These are phyloP conservation scores for Candida boleticola DNA, from an alignment of 805 yeast species.

Conservation along the genomic window DNA sequence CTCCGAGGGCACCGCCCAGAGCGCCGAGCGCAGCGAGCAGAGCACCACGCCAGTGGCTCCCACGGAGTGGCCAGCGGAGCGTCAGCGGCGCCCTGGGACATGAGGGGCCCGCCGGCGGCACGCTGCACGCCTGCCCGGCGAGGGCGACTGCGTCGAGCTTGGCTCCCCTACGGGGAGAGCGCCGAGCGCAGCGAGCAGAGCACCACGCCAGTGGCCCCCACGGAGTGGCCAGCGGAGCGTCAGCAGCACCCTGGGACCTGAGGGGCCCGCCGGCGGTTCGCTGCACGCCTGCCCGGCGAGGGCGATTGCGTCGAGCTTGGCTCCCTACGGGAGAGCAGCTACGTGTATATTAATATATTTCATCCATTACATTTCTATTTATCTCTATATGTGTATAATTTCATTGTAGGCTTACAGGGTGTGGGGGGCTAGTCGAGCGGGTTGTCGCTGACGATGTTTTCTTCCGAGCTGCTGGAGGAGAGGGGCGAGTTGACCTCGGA, in stretches of 20 bases:
- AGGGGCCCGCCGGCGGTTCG: no score
- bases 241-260: no score
- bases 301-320: no score
- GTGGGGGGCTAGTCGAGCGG: not conserved
- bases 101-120: not conserved
- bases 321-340: no score
- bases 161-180: not conserved
- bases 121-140: no score
- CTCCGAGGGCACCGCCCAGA: no score
- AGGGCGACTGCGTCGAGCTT: not conserved
- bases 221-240: not conserved
- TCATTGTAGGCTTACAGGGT: no score
- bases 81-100: no score
- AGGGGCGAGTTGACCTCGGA: constrained; percentile 3
- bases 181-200: no score
- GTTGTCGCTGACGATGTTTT: constrained; percentile 6
- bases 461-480: constrained; percentile 6
- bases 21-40: not conserved
- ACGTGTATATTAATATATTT: no score
- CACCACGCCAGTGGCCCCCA: not conserved
- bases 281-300: no score
- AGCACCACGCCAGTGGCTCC: not conserved
- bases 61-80: not conserved
- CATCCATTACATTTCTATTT: not conserved
- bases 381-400: not conserved